Evolutionary conservation across 352 stramenopile genomes (phyloP), one percentile per base, ranked within the genome.

Genomic region (Blastocystis hominis): DNA sequence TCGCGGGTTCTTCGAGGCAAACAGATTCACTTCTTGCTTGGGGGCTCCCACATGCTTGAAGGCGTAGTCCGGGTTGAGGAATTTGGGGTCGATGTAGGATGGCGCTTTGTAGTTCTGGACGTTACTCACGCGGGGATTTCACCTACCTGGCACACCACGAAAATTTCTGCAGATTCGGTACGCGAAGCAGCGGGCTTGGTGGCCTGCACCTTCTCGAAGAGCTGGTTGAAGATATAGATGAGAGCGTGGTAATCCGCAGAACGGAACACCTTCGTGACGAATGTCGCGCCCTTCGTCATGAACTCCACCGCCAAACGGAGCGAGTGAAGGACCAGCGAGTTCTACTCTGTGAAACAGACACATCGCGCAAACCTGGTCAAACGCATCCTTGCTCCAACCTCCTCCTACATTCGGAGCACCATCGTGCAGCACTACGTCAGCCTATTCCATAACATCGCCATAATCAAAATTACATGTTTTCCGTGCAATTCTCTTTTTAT

Each of bases 101-200:
- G 97, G 96, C 3, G 93, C 94, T 54, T 97, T 90, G 90, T 97
- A 99, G 42, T 95, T 92, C 38, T 78, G 40, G 4, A 5, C 34
- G 13, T 50, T 5, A 80, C 10, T 61, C 9, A 10, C 13, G 10
- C n/a, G 7, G 63, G n/a, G 10, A 6, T 38, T 6, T 72, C 4
- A 66, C 55, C 30, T n/a, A 80, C 70, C 86, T 94, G 90, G 90
- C 96, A 98, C 0, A 99, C 94, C 20, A 99, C 95, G 90, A 99
- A 99, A 89, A 99, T 99, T 91, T 99, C 97, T n/a, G 97, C 96
- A 10, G 95, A 98, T 89, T 98, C 96, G 88, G 94, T 95, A 91
- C 97, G 94, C 78, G 93, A 98, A 9, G 95, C 97, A 46, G 96
- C 92, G n/a, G 97, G 97, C 91, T 99, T 99, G 66, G 97, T 97